Base-by-base conservation (phyloP, 1,284 basidiomycete species). In the Cystobasidium pallidum region DNA sequence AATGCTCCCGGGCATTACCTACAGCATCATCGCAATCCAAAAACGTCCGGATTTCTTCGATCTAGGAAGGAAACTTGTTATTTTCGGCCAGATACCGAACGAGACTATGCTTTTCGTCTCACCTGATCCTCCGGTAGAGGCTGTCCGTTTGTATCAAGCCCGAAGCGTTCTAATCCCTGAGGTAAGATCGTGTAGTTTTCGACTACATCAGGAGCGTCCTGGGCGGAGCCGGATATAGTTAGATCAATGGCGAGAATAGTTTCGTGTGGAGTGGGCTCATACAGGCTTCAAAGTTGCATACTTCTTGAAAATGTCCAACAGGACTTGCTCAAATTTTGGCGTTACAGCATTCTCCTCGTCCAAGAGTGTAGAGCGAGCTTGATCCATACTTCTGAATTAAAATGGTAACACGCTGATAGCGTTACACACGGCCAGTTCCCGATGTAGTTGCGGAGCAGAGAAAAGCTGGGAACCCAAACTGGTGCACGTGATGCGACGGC, bases 291-390 rank as follows among this genome's bases (percentile, higher is more conserved):
- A 13, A 73, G 75, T 66, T 74, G 73, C 24, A 72, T 73, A 61
- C 76, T 78, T 61, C 75, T 74, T 28, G 73, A 70, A 47, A 78
- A 77, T n/a, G 87, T 87, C 19, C 82, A 84, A 80, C 88, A 89
- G 76, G 89, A 90, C 80, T 89, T 89, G 11, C 86, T 85, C 78
- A 89, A 90, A 71, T 89, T 88, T 76, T 88, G 87, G 81, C n/a
- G 88, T 87, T 55, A 90, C 85, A 4, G 82, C 84, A 8, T 87
- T 87, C 32, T 89, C 88, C 64, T 86, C 84, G 75, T 89, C 87
- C 45, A 89, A 83, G 43, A 89, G 83, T 75, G 84, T 83, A 72
- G 81, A 81, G 55, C 79, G 28, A 17, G 17, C 30, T 68, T 39
- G 26, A 17, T 17, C 19, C 58, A 61, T 61, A 32, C 4, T 61